phyloP scores from a whole-genome alignment of 2,329 filamentous ascomycete genomes.

The Mariannaea sp. region DNA sequence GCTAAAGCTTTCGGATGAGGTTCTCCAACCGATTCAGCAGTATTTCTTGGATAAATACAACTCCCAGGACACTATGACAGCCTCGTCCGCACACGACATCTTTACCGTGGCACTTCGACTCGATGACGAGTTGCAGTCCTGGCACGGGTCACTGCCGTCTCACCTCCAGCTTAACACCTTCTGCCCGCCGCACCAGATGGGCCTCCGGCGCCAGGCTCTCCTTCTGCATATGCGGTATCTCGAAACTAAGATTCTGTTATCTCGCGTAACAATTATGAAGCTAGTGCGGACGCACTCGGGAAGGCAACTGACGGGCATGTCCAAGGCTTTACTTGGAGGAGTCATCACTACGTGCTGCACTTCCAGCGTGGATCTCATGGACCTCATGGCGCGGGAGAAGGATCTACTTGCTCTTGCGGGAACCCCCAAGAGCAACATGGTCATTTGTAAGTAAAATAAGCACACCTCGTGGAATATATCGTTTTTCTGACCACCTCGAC shows the following conservation, averaged over 20 bases:
- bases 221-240: conserved; percentile 34
- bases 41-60: conserved; percentile 15
- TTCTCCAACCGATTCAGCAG: conserved; percentile 30
- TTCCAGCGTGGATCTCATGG: conserved; percentile 33
- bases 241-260: conserved; percentile 31
- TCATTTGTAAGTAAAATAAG: conserved; percentile 28
- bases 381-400: conserved; percentile 29
- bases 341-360: conserved; percentile 31
- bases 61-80: conserved; percentile 11
- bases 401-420: conserved; percentile 29
- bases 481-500: conserved; percentile 1
- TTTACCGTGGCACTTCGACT: conserved; percentile 25
- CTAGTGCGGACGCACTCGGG: conserved; percentile 13
- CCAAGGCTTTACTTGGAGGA: conserved; percentile 26
- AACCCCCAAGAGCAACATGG: conserved; percentile 28
- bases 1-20: conserved; percentile 27
- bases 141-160: conserved; percentile 28
- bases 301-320: conserved; percentile 20
- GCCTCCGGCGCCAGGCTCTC: conserved; percentile 33
- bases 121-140: conserved; percentile 31
- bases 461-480: rapidly evolving
- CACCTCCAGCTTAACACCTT: conserved; percentile 29
- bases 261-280: conserved; percentile 32
- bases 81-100: conserved; percentile 21
- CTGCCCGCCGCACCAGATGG: conserved; percentile 24